phyloP scores from a whole-genome alignment of 2,329 filamentous ascomycete genomes.

The Diplodia intermedia region DNA sequence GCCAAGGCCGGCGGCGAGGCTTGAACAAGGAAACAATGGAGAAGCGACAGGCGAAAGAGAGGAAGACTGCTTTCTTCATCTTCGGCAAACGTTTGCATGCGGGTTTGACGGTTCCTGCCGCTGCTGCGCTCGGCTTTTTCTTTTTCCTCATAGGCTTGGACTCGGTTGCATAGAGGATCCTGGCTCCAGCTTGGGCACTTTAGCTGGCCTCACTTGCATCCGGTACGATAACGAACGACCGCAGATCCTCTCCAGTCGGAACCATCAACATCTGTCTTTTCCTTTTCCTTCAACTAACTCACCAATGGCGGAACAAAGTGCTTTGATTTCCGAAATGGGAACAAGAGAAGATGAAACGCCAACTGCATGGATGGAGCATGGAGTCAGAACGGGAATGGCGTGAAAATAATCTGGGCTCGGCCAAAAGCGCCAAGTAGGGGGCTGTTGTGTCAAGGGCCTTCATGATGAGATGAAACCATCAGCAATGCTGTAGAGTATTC shows the following conservation, averaged over 20 bases:
- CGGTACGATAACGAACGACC: background rate
- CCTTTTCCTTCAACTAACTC: background rate
- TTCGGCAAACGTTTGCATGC: background rate
- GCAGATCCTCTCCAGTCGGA: background rate
- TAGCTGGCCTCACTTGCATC: background rate
- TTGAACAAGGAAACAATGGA: background rate
- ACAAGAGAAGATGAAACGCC: conserved; percentile 1
- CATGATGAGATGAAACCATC: background rate
- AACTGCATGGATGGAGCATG: conserved; percentile 17
- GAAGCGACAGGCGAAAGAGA: background rate
- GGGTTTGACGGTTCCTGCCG: background rate
- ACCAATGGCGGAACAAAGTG: background rate
- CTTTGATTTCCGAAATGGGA: background rate
- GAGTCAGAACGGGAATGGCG: background rate
- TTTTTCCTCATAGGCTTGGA: background rate
- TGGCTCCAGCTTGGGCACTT: background rate
- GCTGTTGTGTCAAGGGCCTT: background rate
- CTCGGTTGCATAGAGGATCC: background rate
- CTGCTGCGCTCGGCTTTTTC: background rate
- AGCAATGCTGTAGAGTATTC: background rate
- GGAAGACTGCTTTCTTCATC: background rate
- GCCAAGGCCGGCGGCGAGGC: conserved; percentile 48
- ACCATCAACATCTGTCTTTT: background rate
- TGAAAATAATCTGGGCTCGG: background rate
- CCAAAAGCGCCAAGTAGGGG: background rate